A percentile compares a stretch with the other conserved stretches of the same genome.
These are phyloP conservation scores for Solanum corneliomulleri DNA, from an alignment of 257 asterid species.

Conservation along the genomic window DNA sequence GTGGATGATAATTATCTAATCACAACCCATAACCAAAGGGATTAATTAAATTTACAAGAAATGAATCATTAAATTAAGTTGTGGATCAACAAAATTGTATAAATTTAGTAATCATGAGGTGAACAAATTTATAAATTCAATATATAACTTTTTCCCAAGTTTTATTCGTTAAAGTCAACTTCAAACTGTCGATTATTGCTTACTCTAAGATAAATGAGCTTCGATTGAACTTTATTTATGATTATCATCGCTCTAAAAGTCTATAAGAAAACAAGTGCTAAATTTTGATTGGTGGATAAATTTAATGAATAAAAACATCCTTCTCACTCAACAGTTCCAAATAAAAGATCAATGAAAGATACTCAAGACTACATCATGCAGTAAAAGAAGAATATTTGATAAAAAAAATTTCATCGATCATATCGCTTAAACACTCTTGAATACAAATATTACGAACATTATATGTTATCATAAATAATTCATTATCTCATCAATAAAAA, in stretches of 20 bases:
- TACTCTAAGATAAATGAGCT: not conserved
- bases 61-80: not conserved
- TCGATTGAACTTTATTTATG: not conserved
- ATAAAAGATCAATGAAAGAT: not conserved
- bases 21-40: not conserved
- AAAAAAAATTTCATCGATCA: too few relatives aligned
- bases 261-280: not conserved
- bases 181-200: not conserved
- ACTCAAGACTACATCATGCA: not conserved
- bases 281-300: too few relatives aligned
- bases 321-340: not conserved
- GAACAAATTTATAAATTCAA: not conserved
- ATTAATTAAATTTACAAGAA: not conserved
- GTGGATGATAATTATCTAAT: not conserved
- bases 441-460: too few relatives aligned
- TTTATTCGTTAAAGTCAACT: not conserved
- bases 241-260: not conserved
- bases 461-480: not conserved
- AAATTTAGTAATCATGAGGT: not conserved
- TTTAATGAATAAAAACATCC: not conserved
- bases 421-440: rapidly evolving
- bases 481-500: not conserved
- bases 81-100: not conserved
- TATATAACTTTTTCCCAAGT: not conserved
- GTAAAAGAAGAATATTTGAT: too few relatives aligned